Percentiles rank a stretch among this genome's conserved stretches.
Evolutionary conservation across 352 stramenopile genomes (phyloP).

Genomic region (Phytophthora kernoviae): DNA sequence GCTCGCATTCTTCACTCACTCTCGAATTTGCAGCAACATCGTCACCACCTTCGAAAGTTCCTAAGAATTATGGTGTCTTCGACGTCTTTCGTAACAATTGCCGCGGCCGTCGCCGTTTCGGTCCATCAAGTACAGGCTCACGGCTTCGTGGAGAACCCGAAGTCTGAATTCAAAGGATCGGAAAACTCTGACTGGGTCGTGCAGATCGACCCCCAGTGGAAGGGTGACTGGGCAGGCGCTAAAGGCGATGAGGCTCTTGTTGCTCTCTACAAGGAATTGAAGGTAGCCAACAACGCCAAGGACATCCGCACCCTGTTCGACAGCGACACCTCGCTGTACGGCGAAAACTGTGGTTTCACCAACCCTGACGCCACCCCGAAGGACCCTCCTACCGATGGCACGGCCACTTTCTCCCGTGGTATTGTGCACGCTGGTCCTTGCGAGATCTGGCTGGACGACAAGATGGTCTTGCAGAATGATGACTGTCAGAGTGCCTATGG

Average conservation of each 20-base stretch:
- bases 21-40: constrained; percentile 23
- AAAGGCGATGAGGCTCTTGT: constrained; percentile 24
- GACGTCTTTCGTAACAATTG: constrained; percentile 24
- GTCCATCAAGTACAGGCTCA: constrained; percentile 10
- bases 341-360: constrained; percentile 34
- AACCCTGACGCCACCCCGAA: constrained; percentile 23
- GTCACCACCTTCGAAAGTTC: constrained; percentile 2
- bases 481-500: constrained; percentile 32
- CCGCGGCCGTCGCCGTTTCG: constrained; percentile 15
- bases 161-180: constrained; percentile 15
- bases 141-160: constrained; percentile 23
- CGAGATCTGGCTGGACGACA: constrained; percentile 37
- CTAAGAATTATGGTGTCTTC: constrained; percentile 22
- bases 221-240: constrained; percentile 26
- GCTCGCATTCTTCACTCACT: constrained; percentile 12
- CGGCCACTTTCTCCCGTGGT: constrained; percentile 35
- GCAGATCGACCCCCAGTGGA: constrained; percentile 37
- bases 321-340: constrained; percentile 26
- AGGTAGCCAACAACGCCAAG: constrained; percentile 17
- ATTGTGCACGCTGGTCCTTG: constrained; percentile 33
- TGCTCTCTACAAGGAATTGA: constrained; percentile 31
- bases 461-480: constrained; percentile 36
- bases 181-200: constrained; percentile 36
- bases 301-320: constrained; percentile 31
- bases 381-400: constrained; percentile 23